phyloP scores from a whole-genome alignment of 2,329 filamentous ascomycete species.

The Cyanodermella asteris region DNA sequence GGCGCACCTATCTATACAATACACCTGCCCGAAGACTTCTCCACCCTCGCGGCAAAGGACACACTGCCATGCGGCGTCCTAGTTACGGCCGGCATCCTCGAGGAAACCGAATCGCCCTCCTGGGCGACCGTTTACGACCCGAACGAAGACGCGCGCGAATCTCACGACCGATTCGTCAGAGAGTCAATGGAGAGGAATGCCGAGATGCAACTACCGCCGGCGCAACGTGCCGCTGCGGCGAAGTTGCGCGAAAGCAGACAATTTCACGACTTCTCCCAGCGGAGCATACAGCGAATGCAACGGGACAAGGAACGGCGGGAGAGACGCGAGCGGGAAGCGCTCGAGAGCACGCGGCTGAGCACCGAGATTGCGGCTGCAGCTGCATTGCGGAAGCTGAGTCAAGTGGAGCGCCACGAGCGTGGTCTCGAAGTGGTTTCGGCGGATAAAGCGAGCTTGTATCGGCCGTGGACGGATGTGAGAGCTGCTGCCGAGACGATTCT shows the following conservation, averaged over 20 bases:
- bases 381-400: slow-evolving; percentile 1
- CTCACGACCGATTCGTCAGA: slow-evolving; percentile 1
- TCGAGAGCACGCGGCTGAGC: slow-evolving; percentile 1
- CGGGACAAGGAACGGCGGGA: slow-evolving; percentile 1
- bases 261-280: background rate
- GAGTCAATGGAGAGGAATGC: slow-evolving; percentile 1
- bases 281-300: background rate
- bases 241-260: slow-evolving; percentile 1
- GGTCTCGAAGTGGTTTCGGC: too few species aligned
- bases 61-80: slow-evolving; percentile 2
- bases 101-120: slow-evolving; percentile 3
- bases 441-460: too few species aligned
- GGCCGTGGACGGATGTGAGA: background rate
- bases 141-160: background rate
- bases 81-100: slow-evolving; percentile 2
- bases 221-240: slow-evolving; percentile 1
- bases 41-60: slow-evolving; percentile 1
- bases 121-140: slow-evolving; percentile 4
- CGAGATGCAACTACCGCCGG: slow-evolving; percentile 1
- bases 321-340: slow-evolving; percentile 3
- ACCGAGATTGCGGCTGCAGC: slow-evolving; percentile 2
- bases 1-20: slow-evolving; percentile 1
- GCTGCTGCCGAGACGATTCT: slow-evolving; percentile 2
- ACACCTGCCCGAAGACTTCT: slow-evolving; percentile 1
- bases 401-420: background rate